Percentiles rank a stretch among this genome's conserved stretches.
phyloP scores from a whole-genome alignment of 768 basidiomycete genomes.

The Lactarius hengduanensis region DNA sequence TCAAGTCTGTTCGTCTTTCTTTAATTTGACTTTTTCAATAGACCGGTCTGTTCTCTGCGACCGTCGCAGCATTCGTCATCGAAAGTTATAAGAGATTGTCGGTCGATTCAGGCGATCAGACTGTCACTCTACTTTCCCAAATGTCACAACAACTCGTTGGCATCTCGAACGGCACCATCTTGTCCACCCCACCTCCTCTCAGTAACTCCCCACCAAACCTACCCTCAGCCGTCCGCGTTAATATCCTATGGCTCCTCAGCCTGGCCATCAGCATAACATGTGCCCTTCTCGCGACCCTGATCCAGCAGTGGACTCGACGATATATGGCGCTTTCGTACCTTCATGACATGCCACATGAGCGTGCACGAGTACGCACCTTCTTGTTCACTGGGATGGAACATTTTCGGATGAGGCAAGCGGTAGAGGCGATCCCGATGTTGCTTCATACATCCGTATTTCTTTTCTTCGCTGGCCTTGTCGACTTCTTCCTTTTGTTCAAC shows the following conservation, averaged over 20 bases:
- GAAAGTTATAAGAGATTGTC: neutral
- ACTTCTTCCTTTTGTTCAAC: slow-evolving; percentile 8
- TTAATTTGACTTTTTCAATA: neutral
- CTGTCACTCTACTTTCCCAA: slow-evolving; percentile 2
- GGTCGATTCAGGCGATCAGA: neutral
- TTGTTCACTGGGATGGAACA: slow-evolving; percentile 7
- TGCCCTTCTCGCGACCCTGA: slow-evolving; percentile 8
- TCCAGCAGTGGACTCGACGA: slow-evolving; percentile 5
- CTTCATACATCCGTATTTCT: slow-evolving; percentile 12
- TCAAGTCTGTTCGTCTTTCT: neutral
- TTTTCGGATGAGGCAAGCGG: slow-evolving; percentile 6
- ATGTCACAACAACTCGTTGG: slow-evolving; percentile 6
- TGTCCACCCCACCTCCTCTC: neutral
- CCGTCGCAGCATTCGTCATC: slow-evolving; percentile 6
- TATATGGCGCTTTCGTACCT: slow-evolving; percentile 7
- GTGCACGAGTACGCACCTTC: slow-evolving; percentile 12
- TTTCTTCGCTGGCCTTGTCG: slow-evolving; percentile 6
- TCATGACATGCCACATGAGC: slow-evolving; percentile 7
- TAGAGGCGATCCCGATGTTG: slow-evolving; percentile 5
- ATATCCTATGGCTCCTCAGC: slow-evolving; percentile 11
- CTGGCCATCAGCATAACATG: slow-evolving; percentile 8
- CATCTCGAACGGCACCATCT: neutral
- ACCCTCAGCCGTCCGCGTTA: slow-evolving; percentile 1
- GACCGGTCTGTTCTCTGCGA: slow-evolving; percentile 14
- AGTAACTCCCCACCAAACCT: neutral